Percentiles rank a stretch among this genome's conserved stretches.
Evolutionary conservation across 768 basidiomycete species (phyloP).

Genomic region (Suillus discolor): DNA sequence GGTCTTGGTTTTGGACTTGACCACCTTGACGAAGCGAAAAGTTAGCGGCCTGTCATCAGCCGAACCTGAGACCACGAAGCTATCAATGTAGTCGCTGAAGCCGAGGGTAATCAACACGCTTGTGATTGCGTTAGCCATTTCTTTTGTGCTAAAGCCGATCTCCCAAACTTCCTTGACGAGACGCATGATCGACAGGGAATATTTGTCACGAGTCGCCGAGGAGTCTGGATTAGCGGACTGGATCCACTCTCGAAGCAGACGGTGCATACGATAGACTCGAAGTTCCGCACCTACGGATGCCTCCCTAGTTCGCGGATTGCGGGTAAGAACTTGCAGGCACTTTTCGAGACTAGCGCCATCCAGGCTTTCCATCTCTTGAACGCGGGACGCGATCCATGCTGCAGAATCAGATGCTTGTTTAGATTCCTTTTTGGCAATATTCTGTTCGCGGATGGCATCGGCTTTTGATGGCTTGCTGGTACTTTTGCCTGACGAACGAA

Average conservation of each 20-base stretch:
- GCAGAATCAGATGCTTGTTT: slow-evolving; percentile 41
- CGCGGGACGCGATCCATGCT: slow-evolving; percentile 56
- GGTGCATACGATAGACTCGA: slow-evolving; percentile 52
- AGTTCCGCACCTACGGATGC: slow-evolving; percentile 51
- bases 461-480: slow-evolving; percentile 34
- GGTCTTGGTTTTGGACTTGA: slow-evolving; percentile 44
- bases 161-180: slow-evolving; percentile 48
- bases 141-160: slow-evolving; percentile 30
- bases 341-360: slow-evolving; percentile 32
- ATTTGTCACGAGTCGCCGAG: slow-evolving; percentile 43
- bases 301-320: slow-evolving; percentile 47
- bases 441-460: slow-evolving; percentile 46
- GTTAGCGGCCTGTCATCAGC: slow-evolving; percentile 34
- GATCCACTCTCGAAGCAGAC: slow-evolving; percentile 56
- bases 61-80: slow-evolving; percentile 19
- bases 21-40: slow-evolving; percentile 61
- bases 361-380: slow-evolving; percentile 40
- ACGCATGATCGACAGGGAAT: slow-evolving; percentile 48
- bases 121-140: slow-evolving; percentile 38
- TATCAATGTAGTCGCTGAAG: slow-evolving; percentile 40
- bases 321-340: slow-evolving; percentile 40
- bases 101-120: slow-evolving; percentile 49
- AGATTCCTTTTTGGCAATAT: slow-evolving; percentile 46
- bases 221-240: slow-evolving; percentile 43
- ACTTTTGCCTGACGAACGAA: slow-evolving; percentile 29